These are phyloP conservation scores for Pseudogymnoascus sp. DNA, from an alignment of 2,329 filamentous ascomycete genomes.

Conservation along the genomic window DNA sequence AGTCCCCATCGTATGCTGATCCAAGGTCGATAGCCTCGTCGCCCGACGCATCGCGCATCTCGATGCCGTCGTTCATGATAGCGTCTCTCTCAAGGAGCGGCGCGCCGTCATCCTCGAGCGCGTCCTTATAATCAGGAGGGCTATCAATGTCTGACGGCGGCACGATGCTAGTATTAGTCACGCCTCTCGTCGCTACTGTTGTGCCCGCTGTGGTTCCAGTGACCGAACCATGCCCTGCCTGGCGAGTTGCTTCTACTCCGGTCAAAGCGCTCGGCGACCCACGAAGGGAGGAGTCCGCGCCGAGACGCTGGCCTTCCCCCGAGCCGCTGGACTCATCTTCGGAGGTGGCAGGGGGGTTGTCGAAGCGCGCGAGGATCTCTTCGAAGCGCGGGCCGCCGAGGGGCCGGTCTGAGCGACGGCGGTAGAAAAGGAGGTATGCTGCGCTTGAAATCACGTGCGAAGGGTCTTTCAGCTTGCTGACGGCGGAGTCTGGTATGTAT, in stretches of 20 bases:
- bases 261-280: slow-evolving; percentile 84
- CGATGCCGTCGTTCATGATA: slow-evolving; percentile 18
- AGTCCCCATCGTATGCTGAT: neutral
- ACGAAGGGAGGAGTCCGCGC: slow-evolving; percentile 73
- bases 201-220: slow-evolving; percentile 23
- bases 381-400: slow-evolving; percentile 74
- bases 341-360: slow-evolving; percentile 42
- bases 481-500: slow-evolving; percentile 59
- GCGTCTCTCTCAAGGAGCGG: slow-evolving; percentile 14
- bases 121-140: slow-evolving; percentile 22
- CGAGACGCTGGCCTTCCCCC: slow-evolving; percentile 86
- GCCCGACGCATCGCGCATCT: slow-evolving; percentile 11
- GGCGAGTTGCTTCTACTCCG: slow-evolving; percentile 71
- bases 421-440: slow-evolving; percentile 94
- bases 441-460: slow-evolving; percentile 61
- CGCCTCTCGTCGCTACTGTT: slow-evolving; percentile 8
- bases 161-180: neutral
- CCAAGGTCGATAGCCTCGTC: slow-evolving; percentile 25
- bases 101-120: slow-evolving; percentile 18
- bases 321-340: slow-evolving; percentile 41
- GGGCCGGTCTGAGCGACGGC: slow-evolving; percentile 67
- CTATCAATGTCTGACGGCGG: neutral
- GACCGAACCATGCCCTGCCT: slow-evolving; percentile 50
- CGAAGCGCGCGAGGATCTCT: slow-evolving; percentile 59
- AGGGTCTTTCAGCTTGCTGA: slow-evolving; percentile 53